Conservation (phyloP, 2,329 filamentous ascomycete species). For the Fusarium lateritium region DNA sequence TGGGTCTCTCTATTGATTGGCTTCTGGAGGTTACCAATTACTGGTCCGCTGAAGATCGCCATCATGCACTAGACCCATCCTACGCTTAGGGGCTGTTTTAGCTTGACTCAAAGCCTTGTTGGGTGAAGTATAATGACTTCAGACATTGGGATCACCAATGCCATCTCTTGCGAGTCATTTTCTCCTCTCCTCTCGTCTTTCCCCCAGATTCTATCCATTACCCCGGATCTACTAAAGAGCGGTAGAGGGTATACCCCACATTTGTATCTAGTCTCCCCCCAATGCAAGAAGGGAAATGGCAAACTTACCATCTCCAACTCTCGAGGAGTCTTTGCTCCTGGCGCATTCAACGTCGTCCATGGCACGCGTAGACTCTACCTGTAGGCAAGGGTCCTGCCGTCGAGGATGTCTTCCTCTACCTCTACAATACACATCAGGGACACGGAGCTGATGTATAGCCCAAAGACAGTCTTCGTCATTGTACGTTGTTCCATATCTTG, state of each 20-base stretch:
- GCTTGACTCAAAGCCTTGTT: too few species aligned
- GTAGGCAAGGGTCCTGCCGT: background rate
- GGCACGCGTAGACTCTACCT: background rate
- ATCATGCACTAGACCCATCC: too few species aligned
- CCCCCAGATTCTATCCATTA: background rate
- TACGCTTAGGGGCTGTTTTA: too few species aligned
- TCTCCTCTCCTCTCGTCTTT: background rate
- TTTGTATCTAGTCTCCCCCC: too few species aligned
- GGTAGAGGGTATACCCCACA: too few species aligned
- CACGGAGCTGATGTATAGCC: slow-evolving; percentile 7
- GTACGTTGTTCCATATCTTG: slow-evolving; percentile 44
- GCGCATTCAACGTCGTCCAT: background rate
- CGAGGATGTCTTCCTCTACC: slow-evolving; percentile 7
- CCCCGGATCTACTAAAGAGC: background rate
- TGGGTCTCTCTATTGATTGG: background rate
- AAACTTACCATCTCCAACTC: background rate
- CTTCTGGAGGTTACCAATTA: too few species aligned
- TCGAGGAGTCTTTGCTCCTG: background rate
- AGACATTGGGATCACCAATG: background rate
- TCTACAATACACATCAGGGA: background rate
- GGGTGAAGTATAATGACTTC: too few species aligned
- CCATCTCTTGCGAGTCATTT: background rate
- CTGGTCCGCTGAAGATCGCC: too few species aligned
- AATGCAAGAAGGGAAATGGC: background rate
- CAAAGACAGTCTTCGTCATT: slow-evolving; percentile 25